Evolutionary conservation across 495 filamentous ascomycete genomes (phyloP).

Genomic region (Neurospora sp.): DNA sequence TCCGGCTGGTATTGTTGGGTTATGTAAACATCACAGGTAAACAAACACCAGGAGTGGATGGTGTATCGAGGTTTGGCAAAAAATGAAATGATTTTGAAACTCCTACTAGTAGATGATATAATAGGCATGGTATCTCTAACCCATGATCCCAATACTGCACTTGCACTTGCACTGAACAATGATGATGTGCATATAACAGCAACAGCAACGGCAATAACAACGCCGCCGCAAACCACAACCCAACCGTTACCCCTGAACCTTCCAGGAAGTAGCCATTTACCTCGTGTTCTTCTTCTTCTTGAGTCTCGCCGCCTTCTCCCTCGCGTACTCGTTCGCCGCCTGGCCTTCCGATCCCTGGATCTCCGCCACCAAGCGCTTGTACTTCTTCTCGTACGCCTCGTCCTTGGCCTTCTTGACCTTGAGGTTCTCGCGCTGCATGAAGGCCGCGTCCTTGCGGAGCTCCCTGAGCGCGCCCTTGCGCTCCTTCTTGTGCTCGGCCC

Average conservation of each 20-base stretch:
- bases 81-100: neutral
- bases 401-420: conserved; percentile 87
- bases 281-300: conserved; percentile 42
- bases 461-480: conserved; percentile 91
- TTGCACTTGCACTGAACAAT: neutral
- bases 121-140: neutral
- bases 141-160: neutral
- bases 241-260: neutral
- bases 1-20: neutral
- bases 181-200: neutral
- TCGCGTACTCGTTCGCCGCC: conserved; percentile 80
- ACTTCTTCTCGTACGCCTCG: conserved; percentile 86
- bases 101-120: neutral
- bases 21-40: neutral
- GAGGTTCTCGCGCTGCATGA: conserved; percentile 81
- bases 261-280: conserved; percentile 2
- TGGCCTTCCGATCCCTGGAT: conserved; percentile 89
- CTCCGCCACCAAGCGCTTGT: conserved; percentile 80
- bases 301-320: conserved; percentile 64
- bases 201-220: conserved; percentile 6
- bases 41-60: neutral
- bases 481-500: conserved; percentile 87
- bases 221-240: neutral
- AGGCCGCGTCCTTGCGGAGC: conserved; percentile 85
- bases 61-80: neutral